These are phyloP conservation scores for Mycosphaerella arachidis DNA, from an alignment of 2,329 filamentous ascomycete genomes.

Conservation along the genomic window DNA sequence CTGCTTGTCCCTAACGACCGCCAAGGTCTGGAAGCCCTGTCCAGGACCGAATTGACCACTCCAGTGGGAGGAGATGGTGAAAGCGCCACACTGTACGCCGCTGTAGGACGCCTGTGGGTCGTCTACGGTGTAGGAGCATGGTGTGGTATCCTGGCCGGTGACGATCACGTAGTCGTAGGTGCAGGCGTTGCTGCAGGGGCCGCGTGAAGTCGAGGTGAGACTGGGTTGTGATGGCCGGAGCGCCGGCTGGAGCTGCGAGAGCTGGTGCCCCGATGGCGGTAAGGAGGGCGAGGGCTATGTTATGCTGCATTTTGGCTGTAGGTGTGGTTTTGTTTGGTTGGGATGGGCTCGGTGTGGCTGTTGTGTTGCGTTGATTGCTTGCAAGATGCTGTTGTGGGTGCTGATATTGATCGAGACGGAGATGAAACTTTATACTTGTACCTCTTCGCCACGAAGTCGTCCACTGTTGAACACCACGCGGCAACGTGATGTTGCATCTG, in stretches of 20 bases:
- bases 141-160: not conserved
- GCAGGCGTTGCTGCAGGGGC: slow-evolving; percentile 13
- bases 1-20: slow-evolving; percentile 4
- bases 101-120: not conserved
- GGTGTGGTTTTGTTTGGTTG: too few species aligned
- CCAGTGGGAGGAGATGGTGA: slow-evolving; percentile 3
- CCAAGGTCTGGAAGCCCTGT: slow-evolving; percentile 7
- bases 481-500: not conserved
- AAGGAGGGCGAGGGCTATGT: not conserved
- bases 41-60: slow-evolving; percentile 7
- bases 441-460: not conserved
- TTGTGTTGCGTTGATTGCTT: not conserved
- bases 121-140: slow-evolving; percentile 4
- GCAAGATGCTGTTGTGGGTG: not conserved
- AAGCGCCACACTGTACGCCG: slow-evolving; percentile 1
- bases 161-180: slow-evolving; percentile 6
- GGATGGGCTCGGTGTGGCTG: too few species aligned
- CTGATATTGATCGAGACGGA: not conserved
- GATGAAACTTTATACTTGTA: not conserved
- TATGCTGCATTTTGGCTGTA: not conserved
- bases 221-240: slow-evolving; percentile 11
- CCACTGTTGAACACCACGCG: not conserved
- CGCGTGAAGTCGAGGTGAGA: slow-evolving; percentile 21
- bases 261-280: not conserved
- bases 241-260: not conserved